Conservation (phyloP, 257 asterid species). For the Lavandula angustifolia region DNA sequence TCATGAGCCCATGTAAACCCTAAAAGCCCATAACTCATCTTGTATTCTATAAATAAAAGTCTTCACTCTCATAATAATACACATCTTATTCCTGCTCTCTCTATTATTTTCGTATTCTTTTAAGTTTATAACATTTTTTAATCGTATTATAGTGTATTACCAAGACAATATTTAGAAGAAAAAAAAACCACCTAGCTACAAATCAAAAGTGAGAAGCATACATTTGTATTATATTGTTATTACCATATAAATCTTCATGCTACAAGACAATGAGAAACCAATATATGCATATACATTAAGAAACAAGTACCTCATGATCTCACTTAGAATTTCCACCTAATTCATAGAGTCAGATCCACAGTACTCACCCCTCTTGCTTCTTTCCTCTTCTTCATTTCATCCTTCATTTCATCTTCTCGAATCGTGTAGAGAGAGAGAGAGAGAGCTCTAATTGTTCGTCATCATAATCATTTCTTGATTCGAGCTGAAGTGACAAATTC, state of each 20-base stretch:
- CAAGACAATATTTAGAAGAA: too few relatives aligned
- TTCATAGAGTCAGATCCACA: slow-evolving; percentile 97
- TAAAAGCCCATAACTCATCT: too few relatives aligned
- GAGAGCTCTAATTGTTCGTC: slow-evolving; percentile 49
- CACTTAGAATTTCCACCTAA: slow-evolving; percentile 72
- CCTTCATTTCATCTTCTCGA: slow-evolving; percentile 8
- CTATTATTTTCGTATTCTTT: too few relatives aligned
- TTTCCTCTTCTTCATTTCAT: slow-evolving; percentile 38
- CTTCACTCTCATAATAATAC: too few relatives aligned
- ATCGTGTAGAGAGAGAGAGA: slow-evolving; percentile 37
- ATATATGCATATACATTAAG: slow-evolving; percentile 28
- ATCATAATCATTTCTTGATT: slow-evolving; percentile 33
- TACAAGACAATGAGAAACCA: slow-evolving; percentile 37
- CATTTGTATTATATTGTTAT: slow-evolving; percentile 31
- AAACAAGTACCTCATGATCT: slow-evolving; percentile 68
- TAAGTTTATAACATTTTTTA: too few relatives aligned
- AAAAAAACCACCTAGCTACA: too few relatives aligned
- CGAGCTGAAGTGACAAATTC: slow-evolving; percentile 59
- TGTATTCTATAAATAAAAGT: too few relatives aligned
- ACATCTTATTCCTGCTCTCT: too few relatives aligned
- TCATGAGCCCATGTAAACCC: too few relatives aligned
- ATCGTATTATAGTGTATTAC: too few relatives aligned
- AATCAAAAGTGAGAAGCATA: slow-evolving; percentile 17
- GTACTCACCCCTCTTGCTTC: slow-evolving; percentile 69
- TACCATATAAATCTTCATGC: slow-evolving; percentile 34